Conservation (phyloP, 352 stramenopile species). For the Peronospora belbahrii region DNA sequence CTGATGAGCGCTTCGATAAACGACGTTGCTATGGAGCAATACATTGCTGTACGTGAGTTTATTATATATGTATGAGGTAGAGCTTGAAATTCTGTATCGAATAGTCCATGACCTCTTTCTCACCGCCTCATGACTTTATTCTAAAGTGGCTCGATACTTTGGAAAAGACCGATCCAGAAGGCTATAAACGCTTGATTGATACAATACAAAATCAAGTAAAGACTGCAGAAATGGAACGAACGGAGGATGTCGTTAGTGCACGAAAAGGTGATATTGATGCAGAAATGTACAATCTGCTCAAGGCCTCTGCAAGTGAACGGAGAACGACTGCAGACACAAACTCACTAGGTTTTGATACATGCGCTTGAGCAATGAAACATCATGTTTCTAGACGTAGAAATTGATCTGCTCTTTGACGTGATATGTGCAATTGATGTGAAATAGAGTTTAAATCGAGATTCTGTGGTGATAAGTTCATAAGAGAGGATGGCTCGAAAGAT, state of each 20-base stretch:
- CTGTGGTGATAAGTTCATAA: constrained; percentile 71
- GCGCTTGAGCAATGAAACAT: too few relatives aligned
- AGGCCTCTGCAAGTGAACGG: constrained; percentile 13
- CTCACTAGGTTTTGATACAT: constrained; percentile 15
- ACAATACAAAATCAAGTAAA: constrained; percentile 59
- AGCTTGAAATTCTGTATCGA: not conserved
- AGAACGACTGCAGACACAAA: constrained; percentile 5
- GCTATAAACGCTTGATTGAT: constrained; percentile 53
- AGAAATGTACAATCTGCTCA: constrained; percentile 54
- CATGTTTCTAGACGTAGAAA: too few relatives aligned
- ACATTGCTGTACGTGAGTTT: constrained; percentile 41
- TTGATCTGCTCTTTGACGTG: not conserved
- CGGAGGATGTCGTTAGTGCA: not conserved
- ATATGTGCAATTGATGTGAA: not conserved
- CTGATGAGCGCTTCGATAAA: constrained; percentile 32
- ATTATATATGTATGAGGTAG: constrained; percentile 1
- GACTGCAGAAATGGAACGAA: constrained; percentile 13
- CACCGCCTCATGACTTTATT: constrained; percentile 3
- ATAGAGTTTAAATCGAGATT: constrained; percentile 54
- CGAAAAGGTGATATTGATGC: constrained; percentile 21
- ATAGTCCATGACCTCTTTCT: not conserved
- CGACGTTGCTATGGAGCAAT: constrained; percentile 60
- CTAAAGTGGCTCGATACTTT: constrained; percentile 62
- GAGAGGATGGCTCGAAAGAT: constrained; percentile 36
- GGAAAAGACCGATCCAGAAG: constrained; percentile 55